These are phyloP conservation scores for Trichoderma sp. DNA, from an alignment of 2,329 filamentous ascomycete species.

Conservation along the genomic window DNA sequence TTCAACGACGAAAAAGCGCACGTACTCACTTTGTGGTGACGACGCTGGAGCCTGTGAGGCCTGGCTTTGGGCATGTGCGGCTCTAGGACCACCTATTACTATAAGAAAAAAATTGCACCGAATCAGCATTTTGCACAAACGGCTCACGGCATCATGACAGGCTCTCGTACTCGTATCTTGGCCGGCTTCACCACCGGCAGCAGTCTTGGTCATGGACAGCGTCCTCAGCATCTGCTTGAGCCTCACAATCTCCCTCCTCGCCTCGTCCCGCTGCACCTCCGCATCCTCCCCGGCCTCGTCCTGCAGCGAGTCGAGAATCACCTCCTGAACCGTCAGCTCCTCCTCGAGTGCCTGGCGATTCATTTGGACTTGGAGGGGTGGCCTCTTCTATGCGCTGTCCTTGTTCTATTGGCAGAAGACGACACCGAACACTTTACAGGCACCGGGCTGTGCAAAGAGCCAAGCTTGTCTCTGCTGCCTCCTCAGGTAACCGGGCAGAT, in stretches of 20 bases:
- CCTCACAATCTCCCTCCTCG: conserved; percentile 31
- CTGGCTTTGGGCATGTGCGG: not conserved
- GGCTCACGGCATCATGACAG: not conserved
- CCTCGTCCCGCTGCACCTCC: conserved; percentile 34
- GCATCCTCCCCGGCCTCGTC: conserved; percentile 31
- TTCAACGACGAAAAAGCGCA: not conserved
- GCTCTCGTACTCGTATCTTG: not conserved
- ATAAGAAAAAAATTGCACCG: not conserved
- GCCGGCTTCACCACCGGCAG: not conserved
- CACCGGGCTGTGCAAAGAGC: not conserved
- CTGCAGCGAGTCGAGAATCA: conserved; percentile 46
- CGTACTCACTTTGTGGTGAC: not conserved
- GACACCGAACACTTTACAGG: not conserved
- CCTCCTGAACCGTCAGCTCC: conserved; percentile 46
- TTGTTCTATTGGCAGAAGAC: not conserved
- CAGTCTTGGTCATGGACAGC: not conserved
- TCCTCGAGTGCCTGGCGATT: conserved; percentile 37
- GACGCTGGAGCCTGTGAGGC: not conserved
- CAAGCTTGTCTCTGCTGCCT: not conserved
- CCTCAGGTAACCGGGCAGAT: not conserved
- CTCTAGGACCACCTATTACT: not conserved
- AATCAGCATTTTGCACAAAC: not conserved
- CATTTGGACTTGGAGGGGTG: conserved; percentile 1
- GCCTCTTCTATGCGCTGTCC: not conserved
- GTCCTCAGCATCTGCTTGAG: conserved; percentile 36